A percentile compares a stretch with the other conserved stretches of the same genome.
phyloP scores from a whole-genome alignment of 331 rosid genomes.

The Quercus tomentella region DNA sequence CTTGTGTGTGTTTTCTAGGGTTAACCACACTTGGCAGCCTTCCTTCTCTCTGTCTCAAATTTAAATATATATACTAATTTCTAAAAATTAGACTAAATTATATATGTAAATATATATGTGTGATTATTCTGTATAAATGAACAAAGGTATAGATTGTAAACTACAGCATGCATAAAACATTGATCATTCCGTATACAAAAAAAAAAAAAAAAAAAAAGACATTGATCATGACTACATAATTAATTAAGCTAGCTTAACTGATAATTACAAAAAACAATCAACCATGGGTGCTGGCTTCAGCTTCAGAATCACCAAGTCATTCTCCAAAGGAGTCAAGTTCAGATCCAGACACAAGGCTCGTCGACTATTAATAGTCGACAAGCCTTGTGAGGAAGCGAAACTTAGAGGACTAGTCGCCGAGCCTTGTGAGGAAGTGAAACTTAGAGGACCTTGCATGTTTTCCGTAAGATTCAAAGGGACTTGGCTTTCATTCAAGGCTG shows the following conservation, averaged over 20 bases:
- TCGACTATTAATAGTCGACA: slow-evolving; percentile 9
- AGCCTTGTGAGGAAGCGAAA: slow-evolving; percentile 25
- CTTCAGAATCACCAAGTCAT: slow-evolving; percentile 66
- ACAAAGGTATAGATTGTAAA: not conserved
- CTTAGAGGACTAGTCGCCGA: not conserved
- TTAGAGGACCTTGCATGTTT: not conserved
- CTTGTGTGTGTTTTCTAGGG: too few species aligned
- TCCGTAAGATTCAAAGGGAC: not conserved
- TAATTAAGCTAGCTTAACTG: not conserved
- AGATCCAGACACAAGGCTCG: slow-evolving; percentile 67
- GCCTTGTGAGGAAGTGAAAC: slow-evolving; percentile 25
- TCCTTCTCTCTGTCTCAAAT: not conserved
- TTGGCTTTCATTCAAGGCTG: slow-evolving; percentile 18
- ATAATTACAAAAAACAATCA: slow-evolving; percentile 35
- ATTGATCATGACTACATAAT: not conserved
- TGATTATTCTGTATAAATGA: not conserved
- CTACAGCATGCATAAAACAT: too few species aligned
- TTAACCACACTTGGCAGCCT: not conserved
- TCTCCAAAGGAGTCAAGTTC: slow-evolving; percentile 90
- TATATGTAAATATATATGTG: not conserved
- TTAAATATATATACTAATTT: not conserved
- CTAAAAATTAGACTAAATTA: not conserved
- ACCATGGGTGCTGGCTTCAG: slow-evolving; percentile 47
- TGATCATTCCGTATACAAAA: not conserved
- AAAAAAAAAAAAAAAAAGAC: not conserved